Percentiles rank a stretch among this genome's conserved stretches.
Conservation (phyloP, 2,329 filamentous ascomycete genomes). For the Phoma herbarum region DNA sequence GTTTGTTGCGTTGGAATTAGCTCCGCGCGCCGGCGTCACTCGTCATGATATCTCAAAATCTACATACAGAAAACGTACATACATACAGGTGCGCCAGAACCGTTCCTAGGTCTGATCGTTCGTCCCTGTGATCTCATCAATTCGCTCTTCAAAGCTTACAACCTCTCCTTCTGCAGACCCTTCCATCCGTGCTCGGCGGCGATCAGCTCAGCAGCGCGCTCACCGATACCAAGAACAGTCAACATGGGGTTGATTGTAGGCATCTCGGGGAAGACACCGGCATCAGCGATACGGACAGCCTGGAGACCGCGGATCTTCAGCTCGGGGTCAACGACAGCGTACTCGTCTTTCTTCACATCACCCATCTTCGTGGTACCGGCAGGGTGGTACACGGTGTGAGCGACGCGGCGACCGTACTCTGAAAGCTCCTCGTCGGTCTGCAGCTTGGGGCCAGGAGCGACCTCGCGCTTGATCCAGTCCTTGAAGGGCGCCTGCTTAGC, state of each 20-base stretch:
- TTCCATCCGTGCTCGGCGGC: constrained; percentile 75
- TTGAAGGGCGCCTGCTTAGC: constrained; percentile 80
- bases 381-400: constrained; percentile 91
- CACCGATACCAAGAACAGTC: constrained; percentile 83
- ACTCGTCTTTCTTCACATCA: constrained; percentile 70
- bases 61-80: constrained; percentile 19
- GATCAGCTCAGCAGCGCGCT: constrained; percentile 85
- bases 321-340: constrained; percentile 81
- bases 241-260: constrained; percentile 89
- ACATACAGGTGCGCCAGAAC: constrained; percentile 17
- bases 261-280: constrained; percentile 89
- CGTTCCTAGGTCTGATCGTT: constrained; percentile 10
- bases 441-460: constrained; percentile 76
- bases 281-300: constrained; percentile 81
- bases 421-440: constrained; percentile 81
- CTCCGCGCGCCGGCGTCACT: constrained; percentile 21
- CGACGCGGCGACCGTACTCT: constrained; percentile 81
- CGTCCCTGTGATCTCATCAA: neutral
- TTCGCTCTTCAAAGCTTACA: constrained; percentile 51
- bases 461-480: constrained; percentile 83
- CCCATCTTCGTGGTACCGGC: constrained; percentile 93
- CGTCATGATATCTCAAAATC: constrained; percentile 16
- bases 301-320: constrained; percentile 76
- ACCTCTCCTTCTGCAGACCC: constrained; percentile 62
- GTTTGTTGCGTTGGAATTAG: constrained; percentile 21